Evolutionary conservation across 1,139 yeast genomes (phyloP), one percentile per base, ranked within the genome.

Genomic region (Nadsonia commutata): DNA sequence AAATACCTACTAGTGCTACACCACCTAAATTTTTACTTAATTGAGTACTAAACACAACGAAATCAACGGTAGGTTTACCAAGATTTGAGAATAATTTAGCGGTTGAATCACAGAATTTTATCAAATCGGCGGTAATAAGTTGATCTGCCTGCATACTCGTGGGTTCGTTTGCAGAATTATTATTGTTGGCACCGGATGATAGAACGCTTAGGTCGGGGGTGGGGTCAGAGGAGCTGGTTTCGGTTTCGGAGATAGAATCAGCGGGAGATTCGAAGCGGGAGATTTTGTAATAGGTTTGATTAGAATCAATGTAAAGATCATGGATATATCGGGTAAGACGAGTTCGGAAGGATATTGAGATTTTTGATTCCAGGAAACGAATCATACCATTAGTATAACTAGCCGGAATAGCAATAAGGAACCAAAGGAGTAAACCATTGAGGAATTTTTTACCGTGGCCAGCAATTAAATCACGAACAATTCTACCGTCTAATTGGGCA

Each of bases 371-470:
- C 54, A 88, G 65, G 56, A 76, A 84, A 56, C 81, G 83, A 57
- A 88, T 88, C 48, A 93, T 88, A 41, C 95, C 82, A 61, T 88
- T 88, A 19, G 95, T 83, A 59, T 85, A 88, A 2, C 94, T 80
- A 1, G 96, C 95, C 1, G 96, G 97, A 51, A 86, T 78, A 1
- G 96, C 96, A 57, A 88, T 77, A 49, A 83, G 65, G 48, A 88
- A 72, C 96, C 96, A 88, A 60, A 82, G 81, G 11, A 76, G 71
- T 59, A 88, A 67, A 56, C 88, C 95, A 50, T 84, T 68, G 38
- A 78, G 59, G 54, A 88, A 86, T 48, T 80, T 80, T 51, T 68
- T 73, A 6, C 90, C 86, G 52, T 81, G 77, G 16, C 86, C 88
- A 31, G 88, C 81, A 54, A 88, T 85, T 57, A 88, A 73, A 59